phyloP scores from a whole-genome alignment of 345 rosid genomes.

The Nephelium lappaceum region DNA sequence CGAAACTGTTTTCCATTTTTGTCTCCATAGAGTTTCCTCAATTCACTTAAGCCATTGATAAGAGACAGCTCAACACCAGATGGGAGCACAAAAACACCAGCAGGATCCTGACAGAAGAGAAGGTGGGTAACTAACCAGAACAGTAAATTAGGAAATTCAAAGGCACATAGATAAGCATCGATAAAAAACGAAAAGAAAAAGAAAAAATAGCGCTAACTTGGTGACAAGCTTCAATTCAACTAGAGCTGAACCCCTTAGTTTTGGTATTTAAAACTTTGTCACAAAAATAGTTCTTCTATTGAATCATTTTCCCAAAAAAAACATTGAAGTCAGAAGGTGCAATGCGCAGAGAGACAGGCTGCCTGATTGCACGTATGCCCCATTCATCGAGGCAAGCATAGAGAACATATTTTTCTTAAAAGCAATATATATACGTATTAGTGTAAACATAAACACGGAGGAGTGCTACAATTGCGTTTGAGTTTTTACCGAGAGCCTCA shows the following conservation, averaged over 20 bases:
- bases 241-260: background rate
- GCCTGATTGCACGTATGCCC: background rate
- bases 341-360: background rate
- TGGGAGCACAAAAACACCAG: constrained; percentile 65
- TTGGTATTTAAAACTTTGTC: background rate
- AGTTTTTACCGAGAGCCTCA: background rate
- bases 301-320: background rate
- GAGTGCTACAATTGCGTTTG: background rate
- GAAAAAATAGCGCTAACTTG: background rate
- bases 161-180: background rate
- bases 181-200: background rate
- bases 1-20: constrained; percentile 69
- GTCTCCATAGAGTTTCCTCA: constrained; percentile 69
- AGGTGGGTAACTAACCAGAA: background rate
- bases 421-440: background rate
- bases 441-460: background rate
- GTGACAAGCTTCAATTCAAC: background rate
- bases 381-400: background rate
- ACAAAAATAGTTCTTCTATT: background rate
- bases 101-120: constrained; percentile 52
- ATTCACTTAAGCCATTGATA: constrained; percentile 47
- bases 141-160: constrained; percentile 8
- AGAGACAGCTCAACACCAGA: constrained; percentile 71
- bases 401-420: background rate
- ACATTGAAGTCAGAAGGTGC: background rate